Conservation (phyloP, 1,284 basidiomycete genomes). For the Baeospora myosura region DNA sequence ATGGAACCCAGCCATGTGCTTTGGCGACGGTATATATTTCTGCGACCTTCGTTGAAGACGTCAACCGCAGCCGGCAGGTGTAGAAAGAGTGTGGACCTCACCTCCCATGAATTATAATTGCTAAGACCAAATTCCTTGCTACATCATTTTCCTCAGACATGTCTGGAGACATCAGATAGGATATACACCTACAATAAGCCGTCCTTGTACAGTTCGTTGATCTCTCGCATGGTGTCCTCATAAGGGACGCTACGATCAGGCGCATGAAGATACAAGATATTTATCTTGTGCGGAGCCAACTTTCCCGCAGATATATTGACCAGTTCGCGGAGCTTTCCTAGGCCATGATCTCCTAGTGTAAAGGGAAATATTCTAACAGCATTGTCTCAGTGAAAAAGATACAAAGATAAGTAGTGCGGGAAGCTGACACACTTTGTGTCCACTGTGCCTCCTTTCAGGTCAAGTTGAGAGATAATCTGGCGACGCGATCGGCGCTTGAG, state of each 20-base stretch:
- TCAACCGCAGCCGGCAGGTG: background rate
- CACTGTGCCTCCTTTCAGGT: background rate
- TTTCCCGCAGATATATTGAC: background rate
- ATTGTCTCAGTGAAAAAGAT: background rate
- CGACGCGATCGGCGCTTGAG: background rate
- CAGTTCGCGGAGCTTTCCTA: background rate
- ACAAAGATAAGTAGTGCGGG: too few species aligned
- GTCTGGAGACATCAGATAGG: background rate
- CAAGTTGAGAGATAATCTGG: background rate
- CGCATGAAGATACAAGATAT: background rate
- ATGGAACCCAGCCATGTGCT: background rate
- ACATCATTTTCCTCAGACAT: background rate
- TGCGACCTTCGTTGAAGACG: background rate
- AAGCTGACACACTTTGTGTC: background rate
- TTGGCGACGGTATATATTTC: background rate
- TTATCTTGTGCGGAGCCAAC: background rate
- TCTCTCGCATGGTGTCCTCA: background rate
- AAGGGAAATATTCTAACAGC: background rate
- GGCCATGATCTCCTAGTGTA: background rate
- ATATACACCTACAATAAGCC: background rate
- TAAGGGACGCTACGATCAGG: background rate
- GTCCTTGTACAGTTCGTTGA: background rate
- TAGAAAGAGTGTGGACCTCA: background rate
- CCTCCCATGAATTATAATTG: background rate
- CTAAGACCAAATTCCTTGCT: background rate